Percentiles rank a stretch among this genome's conserved stretches.
These are phyloP conservation scores for Syncephalastrum monosporum DNA, from an alignment of 371 early-diverging fungal genomes.

Conservation along the genomic window DNA sequence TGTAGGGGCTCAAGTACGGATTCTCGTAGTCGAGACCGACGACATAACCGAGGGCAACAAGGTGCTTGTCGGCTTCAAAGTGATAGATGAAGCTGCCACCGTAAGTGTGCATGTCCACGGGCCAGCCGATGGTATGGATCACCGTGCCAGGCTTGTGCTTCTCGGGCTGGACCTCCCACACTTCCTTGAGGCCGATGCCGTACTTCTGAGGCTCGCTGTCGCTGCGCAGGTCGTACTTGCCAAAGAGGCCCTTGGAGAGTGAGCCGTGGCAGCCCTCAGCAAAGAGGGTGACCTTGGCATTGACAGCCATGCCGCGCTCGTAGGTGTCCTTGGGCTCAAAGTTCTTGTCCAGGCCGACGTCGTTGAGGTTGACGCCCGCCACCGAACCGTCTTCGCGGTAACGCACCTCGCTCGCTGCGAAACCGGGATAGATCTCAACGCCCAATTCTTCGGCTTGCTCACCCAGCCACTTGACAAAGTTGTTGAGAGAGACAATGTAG, in stretches of 20 bases:
- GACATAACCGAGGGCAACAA: constrained; percentile 88
- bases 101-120: constrained; percentile 86
- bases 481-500: constrained; percentile 92
- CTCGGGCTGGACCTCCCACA: constrained; percentile 92
- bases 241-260: constrained; percentile 86
- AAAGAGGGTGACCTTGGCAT: constrained; percentile 92
- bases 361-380: constrained; percentile 92
- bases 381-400: constrained; percentile 92
- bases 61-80: constrained; percentile 76
- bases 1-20: constrained; percentile 94
- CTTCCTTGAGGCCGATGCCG: constrained; percentile 96
- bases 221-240: constrained; percentile 85
- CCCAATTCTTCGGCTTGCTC: constrained; percentile 96
- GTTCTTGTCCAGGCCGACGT: constrained; percentile 91
- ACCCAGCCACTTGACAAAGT: constrained; percentile 95
- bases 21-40: constrained; percentile 94
- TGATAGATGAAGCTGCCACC: constrained; percentile 97
- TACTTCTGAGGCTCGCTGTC: constrained; percentile 85
- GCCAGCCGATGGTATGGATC: constrained; percentile 92
- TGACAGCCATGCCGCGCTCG: constrained; percentile 95
- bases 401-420: constrained; percentile 90
- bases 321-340: constrained; percentile 89
- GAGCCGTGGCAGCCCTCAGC: constrained; percentile 98
- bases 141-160: constrained; percentile 89
- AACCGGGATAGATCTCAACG: constrained; percentile 94